Evolutionary conservation across 768 basidiomycete genomes (phyloP).

Genomic region (Tulasnella sp.): DNA sequence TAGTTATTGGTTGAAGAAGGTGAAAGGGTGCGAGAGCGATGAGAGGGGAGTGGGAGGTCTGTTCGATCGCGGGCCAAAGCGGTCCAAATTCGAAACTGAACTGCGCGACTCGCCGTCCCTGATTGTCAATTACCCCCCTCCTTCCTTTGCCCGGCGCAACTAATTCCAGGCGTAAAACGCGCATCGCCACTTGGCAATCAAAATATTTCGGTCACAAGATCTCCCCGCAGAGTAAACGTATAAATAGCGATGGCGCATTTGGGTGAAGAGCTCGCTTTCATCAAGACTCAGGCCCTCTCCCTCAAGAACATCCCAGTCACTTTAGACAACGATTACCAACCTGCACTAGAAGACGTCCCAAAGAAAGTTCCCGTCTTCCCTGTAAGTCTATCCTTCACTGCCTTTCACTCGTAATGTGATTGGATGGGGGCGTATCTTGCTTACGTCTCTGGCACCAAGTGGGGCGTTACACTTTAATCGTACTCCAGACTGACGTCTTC

Average conservation of each 20-base stretch:
- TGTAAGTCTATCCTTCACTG: conserved; percentile 40
- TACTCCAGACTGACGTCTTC: conserved; percentile 11
- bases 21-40: not conserved
- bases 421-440: not conserved
- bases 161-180: conserved; percentile 3
- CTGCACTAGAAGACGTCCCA: conserved; percentile 60
- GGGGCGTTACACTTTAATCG: conserved; percentile 15
- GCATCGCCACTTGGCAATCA: not conserved
- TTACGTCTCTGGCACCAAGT: not conserved
- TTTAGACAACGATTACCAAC: conserved; percentile 73
- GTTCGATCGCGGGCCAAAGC: not conserved
- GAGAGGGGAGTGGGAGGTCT: not conserved
- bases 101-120: not conserved
- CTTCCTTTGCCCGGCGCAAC: too few species aligned
- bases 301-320: conserved; percentile 63
- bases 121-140: not conserved
- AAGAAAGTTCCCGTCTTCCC: conserved; percentile 67
- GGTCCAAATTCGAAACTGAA: not conserved
- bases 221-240: not conserved
- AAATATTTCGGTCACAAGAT: not conserved
- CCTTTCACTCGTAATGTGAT: not conserved
- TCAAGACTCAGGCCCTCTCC: conserved; percentile 60
- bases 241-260: conserved; percentile 16
- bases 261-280: conserved; percentile 54
- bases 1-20: not conserved